Conservation (phyloP, 352 stramenopile species). For the Hyaloperonospora brassicae region DNA sequence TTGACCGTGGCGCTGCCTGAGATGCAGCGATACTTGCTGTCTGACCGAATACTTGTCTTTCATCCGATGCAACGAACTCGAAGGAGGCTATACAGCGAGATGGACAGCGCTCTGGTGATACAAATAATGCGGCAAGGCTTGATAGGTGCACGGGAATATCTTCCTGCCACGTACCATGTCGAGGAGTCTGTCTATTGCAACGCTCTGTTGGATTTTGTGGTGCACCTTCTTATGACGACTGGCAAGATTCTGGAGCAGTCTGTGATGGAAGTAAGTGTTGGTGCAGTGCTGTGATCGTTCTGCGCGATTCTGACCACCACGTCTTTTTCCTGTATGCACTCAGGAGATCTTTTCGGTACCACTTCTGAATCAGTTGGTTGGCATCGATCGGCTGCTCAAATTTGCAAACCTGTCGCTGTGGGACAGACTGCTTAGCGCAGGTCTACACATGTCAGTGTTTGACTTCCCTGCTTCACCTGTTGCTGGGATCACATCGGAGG, state of each 20-base stretch:
- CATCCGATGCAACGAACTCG: conserved; percentile 2
- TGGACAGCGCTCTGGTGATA: conserved; percentile 22
- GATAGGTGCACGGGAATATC: conserved; percentile 14
- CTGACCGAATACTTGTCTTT: conserved; percentile 13
- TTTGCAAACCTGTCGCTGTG: conserved; percentile 26
- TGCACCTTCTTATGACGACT: conserved; percentile 19
- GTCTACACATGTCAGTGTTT: conserved; percentile 24
- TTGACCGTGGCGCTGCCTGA: conserved; percentile 20
- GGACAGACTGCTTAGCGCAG: conserved; percentile 24
- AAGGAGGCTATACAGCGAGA: conserved; percentile 20
- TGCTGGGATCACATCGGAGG: conserved; percentile 38
- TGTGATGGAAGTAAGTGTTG: conserved; percentile 22
- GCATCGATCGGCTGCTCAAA: conserved; percentile 12
- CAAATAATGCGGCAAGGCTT: conserved; percentile 24
- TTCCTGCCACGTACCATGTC: conserved; percentile 14
- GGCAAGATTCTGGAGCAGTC: conserved; percentile 22
- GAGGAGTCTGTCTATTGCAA: conserved; percentile 22
- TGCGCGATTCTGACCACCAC: not conserved
- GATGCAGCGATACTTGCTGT: conserved; percentile 32
- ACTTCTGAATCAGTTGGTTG: conserved; percentile 30
- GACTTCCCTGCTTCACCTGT: conserved; percentile 36
- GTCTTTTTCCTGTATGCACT: conserved; percentile 1
- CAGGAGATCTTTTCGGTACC: conserved; percentile 42
- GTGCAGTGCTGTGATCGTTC: not conserved
- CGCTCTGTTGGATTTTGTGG: conserved; percentile 21